Evolutionary conservation across 2,329 filamentous ascomycete species (phyloP), one percentile per base, ranked within the genome.

Genomic region (Alternaria infectoria): DNA sequence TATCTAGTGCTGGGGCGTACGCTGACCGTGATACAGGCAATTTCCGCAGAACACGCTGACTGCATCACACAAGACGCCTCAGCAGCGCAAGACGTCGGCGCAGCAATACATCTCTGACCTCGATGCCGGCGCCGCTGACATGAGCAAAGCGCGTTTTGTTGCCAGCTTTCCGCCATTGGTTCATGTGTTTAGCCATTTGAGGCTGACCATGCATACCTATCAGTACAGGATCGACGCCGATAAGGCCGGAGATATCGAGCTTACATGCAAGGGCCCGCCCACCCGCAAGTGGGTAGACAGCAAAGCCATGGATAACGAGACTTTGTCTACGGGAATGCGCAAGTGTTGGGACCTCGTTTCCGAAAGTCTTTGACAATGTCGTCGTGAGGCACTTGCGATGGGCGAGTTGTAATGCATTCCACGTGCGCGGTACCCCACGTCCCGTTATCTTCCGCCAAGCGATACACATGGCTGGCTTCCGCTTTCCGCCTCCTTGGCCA

Each of bases 321-420:
- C 77, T 26, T 64, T 80, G 25, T 78, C 77, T 21, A 79, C 77
- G 3, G 78, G 78, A 21, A 80, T 80, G 77, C 74, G 74, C 28
- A 72, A 69, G 47, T 80, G 78, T 63, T 80, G 78, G 78, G 67
- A 69, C 4, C 65, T 77, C 1, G 47, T 74, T 15, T 58, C 64
- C 47, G 63, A 59, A 32, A 46, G 9, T 4, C n/a, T 58, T 11
- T 59, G 45, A 55, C n/a, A 13, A 47, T 12, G 25, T 43, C 5
- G 25, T 47, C 32, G 11, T n/a, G 28, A 23, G 45, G 36, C 30
- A 30, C 32, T 23, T 21, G 60, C 23, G 19, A 45, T 61, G 10
- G 32, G 43, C 1, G 36, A 17, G 50, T 55, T 36, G 15, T 6
- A 40, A 46, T 1, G 3, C 3, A 4, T 44, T n/a, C 25, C 30